These are phyloP conservation scores for Petunia axillaris DNA, from an alignment of 257 asterid genomes.

Conservation along the genomic window DNA sequence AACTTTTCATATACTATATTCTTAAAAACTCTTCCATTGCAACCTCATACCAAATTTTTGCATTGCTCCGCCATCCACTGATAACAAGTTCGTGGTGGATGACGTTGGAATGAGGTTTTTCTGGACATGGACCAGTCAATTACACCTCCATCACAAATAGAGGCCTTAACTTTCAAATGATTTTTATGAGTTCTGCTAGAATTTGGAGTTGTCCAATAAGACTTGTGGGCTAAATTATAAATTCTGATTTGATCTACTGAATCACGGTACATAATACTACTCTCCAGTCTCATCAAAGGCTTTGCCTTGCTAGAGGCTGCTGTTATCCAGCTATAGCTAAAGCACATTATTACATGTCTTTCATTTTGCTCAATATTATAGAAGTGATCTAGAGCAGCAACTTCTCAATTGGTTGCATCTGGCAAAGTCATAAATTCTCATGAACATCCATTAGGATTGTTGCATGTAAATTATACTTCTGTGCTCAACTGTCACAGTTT, in stretches of 20 bases:
- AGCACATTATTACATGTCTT: neutral
- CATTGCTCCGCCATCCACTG: conserved; percentile 16
- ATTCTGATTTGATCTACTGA: neutral
- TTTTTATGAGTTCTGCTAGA: neutral
- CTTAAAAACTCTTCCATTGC: neutral
- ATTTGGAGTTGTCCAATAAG: neutral
- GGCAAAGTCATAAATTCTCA: neutral
- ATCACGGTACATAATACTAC: neutral
- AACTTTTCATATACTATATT: neutral
- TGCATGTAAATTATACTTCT: conserved; percentile 5
- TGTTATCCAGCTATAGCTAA: neutral
- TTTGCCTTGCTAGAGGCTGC: neutral
- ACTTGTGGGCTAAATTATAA: neutral
- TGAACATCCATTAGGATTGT: conserved; percentile 19
- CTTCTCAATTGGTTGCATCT: conserved; percentile 14
- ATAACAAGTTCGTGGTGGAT: neutral
- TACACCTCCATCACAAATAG: neutral
- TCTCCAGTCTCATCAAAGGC: neutral
- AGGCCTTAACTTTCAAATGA: conserved; percentile 10
- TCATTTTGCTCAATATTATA: neutral
- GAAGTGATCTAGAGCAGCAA: neutral
- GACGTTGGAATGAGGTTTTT: neutral
- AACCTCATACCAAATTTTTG: neutral
- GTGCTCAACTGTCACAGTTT: neutral
- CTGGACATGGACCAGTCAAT: neutral